These are phyloP conservation scores for Microglena sp. DNA, from an alignment of 139 green algal genomes.

Conservation along the genomic window DNA sequence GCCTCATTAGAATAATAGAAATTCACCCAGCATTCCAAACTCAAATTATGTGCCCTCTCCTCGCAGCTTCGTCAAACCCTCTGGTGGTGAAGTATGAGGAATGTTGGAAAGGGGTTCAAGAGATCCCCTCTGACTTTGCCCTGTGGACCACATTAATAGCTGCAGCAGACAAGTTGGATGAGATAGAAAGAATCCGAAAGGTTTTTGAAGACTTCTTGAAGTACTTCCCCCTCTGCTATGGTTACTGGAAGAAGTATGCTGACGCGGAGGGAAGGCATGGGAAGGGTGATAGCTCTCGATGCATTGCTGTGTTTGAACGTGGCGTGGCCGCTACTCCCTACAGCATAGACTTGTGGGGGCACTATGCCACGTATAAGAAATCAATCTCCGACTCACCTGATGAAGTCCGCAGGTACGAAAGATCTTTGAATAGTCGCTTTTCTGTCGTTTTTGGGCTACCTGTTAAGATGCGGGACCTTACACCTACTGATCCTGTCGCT, in stretches of 20 bases:
- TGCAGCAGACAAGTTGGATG: slow-evolving; percentile 45
- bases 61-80: no score
- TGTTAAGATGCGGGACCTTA: no score
- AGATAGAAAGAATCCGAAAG: slow-evolving; percentile 38
- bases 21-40: no score
- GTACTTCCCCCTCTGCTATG: slow-evolving; percentile 75
- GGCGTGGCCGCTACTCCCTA: slow-evolving; percentile 59
- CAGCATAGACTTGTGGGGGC: slow-evolving; percentile 64
- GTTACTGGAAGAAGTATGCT: slow-evolving; percentile 87
- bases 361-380: slow-evolving; percentile 46
- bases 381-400: no score
- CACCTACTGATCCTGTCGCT: no score
- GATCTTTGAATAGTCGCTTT: no score
- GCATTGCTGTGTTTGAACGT: slow-evolving; percentile 54
- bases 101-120: slow-evolving; percentile 31
- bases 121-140: slow-evolving; percentile 55
- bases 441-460: no score
- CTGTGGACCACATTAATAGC: slow-evolving; percentile 56
- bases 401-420: no score
- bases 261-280: slow-evolving; percentile 45
- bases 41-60: no score
- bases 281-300: slow-evolving; percentile 22
- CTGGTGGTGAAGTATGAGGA: slow-evolving; percentile 24
- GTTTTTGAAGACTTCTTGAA: slow-evolving; percentile 66
- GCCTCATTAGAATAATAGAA: no score